Base-by-base conservation (phyloP, 768 basidiomycete species). In the Pleurotus pulmonarius region DNA sequence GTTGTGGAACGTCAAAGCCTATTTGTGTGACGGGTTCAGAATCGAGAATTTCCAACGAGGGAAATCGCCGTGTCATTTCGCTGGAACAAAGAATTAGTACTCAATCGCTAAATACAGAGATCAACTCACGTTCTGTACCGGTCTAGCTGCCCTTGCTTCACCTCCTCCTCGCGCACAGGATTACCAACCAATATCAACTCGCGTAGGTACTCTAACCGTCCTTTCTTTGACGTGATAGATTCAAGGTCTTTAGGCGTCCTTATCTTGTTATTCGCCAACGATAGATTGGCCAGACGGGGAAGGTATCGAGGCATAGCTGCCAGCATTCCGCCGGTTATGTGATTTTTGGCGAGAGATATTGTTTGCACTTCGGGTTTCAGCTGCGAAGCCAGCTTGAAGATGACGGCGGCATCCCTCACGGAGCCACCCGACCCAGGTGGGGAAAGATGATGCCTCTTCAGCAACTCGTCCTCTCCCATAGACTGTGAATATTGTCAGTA, bases 301-400 rank as follows among this genome's bases (percentile, higher is more conserved):
- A 98, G 77, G 63, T 86, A 93, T 66, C 84, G 83, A 13, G 20
- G 82, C 73, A 26, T 96, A 74, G 25, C 81, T 76, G 12, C 79
- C 72, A 16, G 96, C 70, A 55, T 86, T 3, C 78, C 68, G 5
- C 91, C 85, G 46, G 69, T 77, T 25, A 78, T 63, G 56, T 91
- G 81, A 60, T 87, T 86, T 67, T 90, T 85, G 40, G 93, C 90
- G 41, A 98, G 77, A 0, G 93, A 95, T 11, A 98, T 71, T 0
- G 94, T 94, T 67, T 87, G 80, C 39, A 88, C 81, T 56, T 83
- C 79, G 38, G 94, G 93, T 60, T 83, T 84, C 53, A 94, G 81
- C 61, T 87, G 80, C 16, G 82, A 78, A 1, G 94, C 92, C 9
- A 95, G 76, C 69, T 94, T 94, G 77, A 94, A 94, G 45, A 98